Evolutionary conservation across 108 stramenopile species (phyloP), one percentile per base, ranked within the genome.

Genomic region (Skeletonema potamos): DNA sequence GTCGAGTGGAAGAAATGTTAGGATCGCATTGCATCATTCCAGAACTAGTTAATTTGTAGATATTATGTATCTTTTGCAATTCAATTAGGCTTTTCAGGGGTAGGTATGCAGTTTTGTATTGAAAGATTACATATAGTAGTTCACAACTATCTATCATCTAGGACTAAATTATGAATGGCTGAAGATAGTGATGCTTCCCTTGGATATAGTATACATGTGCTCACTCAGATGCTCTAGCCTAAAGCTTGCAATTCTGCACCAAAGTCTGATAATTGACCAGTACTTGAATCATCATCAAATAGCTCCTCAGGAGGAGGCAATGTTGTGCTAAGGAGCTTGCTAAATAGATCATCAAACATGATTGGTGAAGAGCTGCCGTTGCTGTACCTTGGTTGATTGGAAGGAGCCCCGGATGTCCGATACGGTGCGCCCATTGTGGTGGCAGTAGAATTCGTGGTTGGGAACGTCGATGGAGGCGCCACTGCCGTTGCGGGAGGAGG

Each of bases 281-380:
- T 8, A 10, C 58, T 64, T 54, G 59, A 64, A 4, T 79, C 70
- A 66, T 78, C 77, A 33, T 70, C 65, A 29, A 79, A 79, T 12
- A 79, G 48, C 18, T 71, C 77, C 8, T 79, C 77, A 3, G 77
- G 65, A 24, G 77, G 60, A 37, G 77, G 77, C 32, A 78, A 65
- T 22, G 77, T 44, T 3, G 77, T 72, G 27, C 66, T 67, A 33
- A 79, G 59, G 24, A 79, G 64, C 17, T 72, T 64, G 28, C 67
- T 61, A 4, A 71, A 54, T 18, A 72, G 7, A 32, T 64, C 57
- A 67, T 66, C 65, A 58, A 59, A 72, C 28, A 58, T 54, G 22
- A 58, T 41, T 30, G 68, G 68, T 13, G 26, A 34, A 9, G 36
- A 12, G 8, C 33, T 55, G 6, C 56, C 27, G 10, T 51, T 51